These are phyloP conservation scores for Blastobotrys apis DNA, from an alignment of 1,139 yeast species.

Conservation along the genomic window DNA sequence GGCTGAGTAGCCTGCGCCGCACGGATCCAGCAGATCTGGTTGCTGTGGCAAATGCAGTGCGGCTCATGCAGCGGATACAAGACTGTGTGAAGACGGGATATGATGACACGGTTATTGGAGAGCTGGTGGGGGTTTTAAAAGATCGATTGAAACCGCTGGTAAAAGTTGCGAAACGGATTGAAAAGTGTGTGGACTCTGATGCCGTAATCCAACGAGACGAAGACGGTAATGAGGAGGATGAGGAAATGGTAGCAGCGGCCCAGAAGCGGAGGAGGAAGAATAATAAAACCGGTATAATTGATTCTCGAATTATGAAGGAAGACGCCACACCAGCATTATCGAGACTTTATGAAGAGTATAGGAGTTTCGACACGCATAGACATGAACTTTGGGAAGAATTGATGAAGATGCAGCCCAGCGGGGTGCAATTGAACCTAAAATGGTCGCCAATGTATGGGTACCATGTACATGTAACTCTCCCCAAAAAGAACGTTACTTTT, in stretches of 20 bases:
- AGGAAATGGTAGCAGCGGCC: background rate
- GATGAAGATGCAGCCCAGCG: conserved; percentile 17
- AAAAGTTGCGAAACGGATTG: conserved; percentile 19
- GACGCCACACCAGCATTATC: conserved; percentile 24
- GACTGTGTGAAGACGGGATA: conserved; percentile 6
- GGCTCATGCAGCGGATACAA: conserved; percentile 25
- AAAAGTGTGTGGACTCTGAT: conserved; percentile 17
- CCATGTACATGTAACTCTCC: conserved; percentile 25
- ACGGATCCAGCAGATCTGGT: conserved; percentile 46
- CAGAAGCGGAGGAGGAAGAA: conserved; percentile 7
- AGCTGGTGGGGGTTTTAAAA: conserved; percentile 13
- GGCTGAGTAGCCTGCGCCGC: conserved; percentile 40
- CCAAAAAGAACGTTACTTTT: conserved; percentile 16
- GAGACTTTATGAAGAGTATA: conserved; percentile 25
- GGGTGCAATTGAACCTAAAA: conserved; percentile 27
- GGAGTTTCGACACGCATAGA: conserved; percentile 21
- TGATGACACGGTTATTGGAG: background rate
- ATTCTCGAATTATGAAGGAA: conserved; percentile 16
- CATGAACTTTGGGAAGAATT: conserved; percentile 23
- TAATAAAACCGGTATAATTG: conserved; percentile 16
- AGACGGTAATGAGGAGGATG: conserved; percentile 9
- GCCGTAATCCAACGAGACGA: conserved; percentile 14
- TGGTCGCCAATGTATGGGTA: conserved; percentile 37
- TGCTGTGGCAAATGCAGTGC: conserved; percentile 42
- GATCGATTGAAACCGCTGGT: conserved; percentile 12